Conservation (phyloP, 148 eudicot genomes). For the Rhododendron molle region DNA sequence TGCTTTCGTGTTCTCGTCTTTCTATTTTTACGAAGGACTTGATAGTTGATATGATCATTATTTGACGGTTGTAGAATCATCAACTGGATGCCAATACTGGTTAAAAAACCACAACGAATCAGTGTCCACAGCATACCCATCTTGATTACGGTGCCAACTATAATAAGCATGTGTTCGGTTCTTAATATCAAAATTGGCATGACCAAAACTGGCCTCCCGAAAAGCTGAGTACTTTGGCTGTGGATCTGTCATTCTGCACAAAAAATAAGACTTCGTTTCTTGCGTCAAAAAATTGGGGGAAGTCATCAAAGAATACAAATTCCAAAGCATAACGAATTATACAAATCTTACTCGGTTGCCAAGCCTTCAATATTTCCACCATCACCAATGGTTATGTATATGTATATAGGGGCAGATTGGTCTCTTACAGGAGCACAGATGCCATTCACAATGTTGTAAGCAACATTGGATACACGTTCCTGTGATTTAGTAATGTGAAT, state of each 20-base stretch:
- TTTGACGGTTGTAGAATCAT: conserved; percentile 8
- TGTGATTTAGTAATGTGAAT: conserved; percentile 2
- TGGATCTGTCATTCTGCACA: conserved; percentile 32
- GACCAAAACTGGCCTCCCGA: conserved; percentile 45
- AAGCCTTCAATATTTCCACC: conserved; percentile 51
- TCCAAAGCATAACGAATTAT: no score
- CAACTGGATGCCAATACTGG: conserved; percentile 18
- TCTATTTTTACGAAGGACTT: no score
- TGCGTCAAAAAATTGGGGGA: no score
- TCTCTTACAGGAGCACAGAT: conserved; percentile 27
- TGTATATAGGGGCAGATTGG: conserved; percentile 37
- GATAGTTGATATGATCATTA: background rate
- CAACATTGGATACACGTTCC: conserved; percentile 45
- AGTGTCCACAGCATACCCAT: conserved; percentile 34
- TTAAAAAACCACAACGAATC: conserved; percentile 35
- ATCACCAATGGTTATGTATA: conserved; percentile 45
- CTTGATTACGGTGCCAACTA: conserved; percentile 48
- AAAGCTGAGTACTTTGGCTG: conserved; percentile 45
- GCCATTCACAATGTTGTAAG: conserved; percentile 36
- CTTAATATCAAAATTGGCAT: conserved; percentile 31
- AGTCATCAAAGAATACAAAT: no score
- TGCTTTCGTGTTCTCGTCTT: background rate
- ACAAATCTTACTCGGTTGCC: no score
- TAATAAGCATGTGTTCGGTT: conserved; percentile 41
- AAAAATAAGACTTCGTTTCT: no score